These are phyloP conservation scores for Neonectria punicea DNA, from an alignment of 2,329 filamentous ascomycete genomes.

Conservation along the genomic window DNA sequence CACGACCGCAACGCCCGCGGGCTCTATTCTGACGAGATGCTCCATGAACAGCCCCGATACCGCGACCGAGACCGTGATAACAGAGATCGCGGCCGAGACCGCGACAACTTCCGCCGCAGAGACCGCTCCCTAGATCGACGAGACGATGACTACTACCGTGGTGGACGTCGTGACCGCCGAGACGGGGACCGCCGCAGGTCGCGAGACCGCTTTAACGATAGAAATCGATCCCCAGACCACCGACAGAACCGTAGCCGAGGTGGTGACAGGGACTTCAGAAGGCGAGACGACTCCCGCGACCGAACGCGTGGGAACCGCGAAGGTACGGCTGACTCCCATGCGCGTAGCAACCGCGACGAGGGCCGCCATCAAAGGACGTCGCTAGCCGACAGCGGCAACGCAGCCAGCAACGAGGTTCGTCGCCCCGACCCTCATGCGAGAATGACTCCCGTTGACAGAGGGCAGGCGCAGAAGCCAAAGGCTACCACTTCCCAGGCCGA, in stretches of 20 bases:
- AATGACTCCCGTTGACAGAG: slow-evolving; percentile 38
- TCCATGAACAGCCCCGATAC: slow-evolving; percentile 63
- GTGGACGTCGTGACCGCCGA: slow-evolving; percentile 65
- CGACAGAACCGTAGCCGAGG: slow-evolving; percentile 74
- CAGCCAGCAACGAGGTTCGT: slow-evolving; percentile 69
- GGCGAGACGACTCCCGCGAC: slow-evolving; percentile 80
- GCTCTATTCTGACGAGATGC: slow-evolving; percentile 53
- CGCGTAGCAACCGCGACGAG: slow-evolving; percentile 74
- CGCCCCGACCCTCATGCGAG: not conserved
- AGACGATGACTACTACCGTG: slow-evolving; percentile 73
- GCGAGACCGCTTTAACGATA: slow-evolving; percentile 67
- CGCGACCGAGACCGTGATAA: slow-evolving; percentile 64
- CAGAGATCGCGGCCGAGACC: slow-evolving; percentile 62
- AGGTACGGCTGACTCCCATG: slow-evolving; percentile 76
- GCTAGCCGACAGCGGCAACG: slow-evolving; percentile 58
- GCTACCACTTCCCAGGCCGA: slow-evolving; percentile 67
- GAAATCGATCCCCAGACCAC: slow-evolving; percentile 67
- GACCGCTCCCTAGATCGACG: slow-evolving; percentile 76
- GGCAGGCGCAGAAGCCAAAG: slow-evolving; percentile 62
- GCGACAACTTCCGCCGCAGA: slow-evolving; percentile 70
- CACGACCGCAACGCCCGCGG: slow-evolving; percentile 31
- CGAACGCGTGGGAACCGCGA: slow-evolving; percentile 72
- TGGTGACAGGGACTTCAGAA: slow-evolving; percentile 70
- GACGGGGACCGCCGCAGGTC: slow-evolving; percentile 72
- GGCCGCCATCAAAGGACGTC: slow-evolving; percentile 65